Conservation (phyloP, 371 early-diverging fungal species). For the Circinella umbellata region DNA sequence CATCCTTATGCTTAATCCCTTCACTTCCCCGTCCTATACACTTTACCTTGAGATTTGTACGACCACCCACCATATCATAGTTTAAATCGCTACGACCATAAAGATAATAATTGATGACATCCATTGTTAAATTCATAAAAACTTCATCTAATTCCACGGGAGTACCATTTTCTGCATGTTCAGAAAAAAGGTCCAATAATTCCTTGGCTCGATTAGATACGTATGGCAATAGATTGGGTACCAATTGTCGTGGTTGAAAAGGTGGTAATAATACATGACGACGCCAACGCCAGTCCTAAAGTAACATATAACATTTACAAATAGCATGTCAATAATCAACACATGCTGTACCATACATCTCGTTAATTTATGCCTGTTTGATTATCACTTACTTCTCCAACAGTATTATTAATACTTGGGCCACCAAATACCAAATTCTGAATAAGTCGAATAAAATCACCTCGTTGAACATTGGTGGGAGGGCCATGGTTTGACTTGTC, state of each 20-base stretch:
- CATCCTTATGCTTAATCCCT: no score
- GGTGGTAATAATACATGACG: slow-evolving; percentile 50
- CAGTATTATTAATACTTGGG: slow-evolving; percentile 42
- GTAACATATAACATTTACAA: not conserved
- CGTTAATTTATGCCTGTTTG: no score
- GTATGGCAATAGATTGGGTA: slow-evolving; percentile 48
- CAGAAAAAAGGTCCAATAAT: slow-evolving; percentile 26
- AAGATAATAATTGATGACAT: slow-evolving; percentile 53
- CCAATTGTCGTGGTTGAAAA: slow-evolving; percentile 51
- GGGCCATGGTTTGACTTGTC: slow-evolving; percentile 12
- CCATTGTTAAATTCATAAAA: slow-evolving; percentile 51
- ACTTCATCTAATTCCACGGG: slow-evolving; percentile 43
- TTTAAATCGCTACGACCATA: slow-evolving; percentile 49
- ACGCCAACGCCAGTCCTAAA: slow-evolving; percentile 58
- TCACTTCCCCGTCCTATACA: no score
- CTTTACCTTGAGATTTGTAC: slow-evolving; percentile 44
- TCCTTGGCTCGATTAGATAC: slow-evolving; percentile 29
- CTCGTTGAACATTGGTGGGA: slow-evolving; percentile 37
- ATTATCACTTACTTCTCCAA: slow-evolving; percentile 41
- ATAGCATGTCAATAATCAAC: no score
- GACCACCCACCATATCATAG: slow-evolving; percentile 45
- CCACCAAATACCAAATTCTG: slow-evolving; percentile 58
- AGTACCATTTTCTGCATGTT: slow-evolving; percentile 23
- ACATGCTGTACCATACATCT: not conserved
- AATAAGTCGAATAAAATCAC: slow-evolving; percentile 42